Evolutionary conservation across 169 alveolate species (phyloP).

Genomic region (Babesia ovis): DNA sequence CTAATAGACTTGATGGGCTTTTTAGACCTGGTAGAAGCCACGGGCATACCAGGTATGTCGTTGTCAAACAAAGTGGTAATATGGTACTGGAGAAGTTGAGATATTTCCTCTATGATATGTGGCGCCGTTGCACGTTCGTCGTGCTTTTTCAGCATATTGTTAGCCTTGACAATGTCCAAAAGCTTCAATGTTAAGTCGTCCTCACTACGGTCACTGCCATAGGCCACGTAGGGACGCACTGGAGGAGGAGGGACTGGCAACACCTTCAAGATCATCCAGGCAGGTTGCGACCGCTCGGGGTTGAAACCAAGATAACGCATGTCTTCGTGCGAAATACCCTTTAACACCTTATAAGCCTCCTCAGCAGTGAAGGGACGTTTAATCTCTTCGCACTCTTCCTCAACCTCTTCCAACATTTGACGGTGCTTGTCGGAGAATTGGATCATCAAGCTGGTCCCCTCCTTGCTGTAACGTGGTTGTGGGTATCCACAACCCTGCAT

Average conservation of each 20-base stretch:
- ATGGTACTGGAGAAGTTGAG: slow-evolving; percentile 91
- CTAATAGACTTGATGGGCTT: slow-evolving; percentile 98
- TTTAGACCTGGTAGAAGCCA: slow-evolving; percentile 93
- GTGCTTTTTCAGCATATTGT: slow-evolving; percentile 85
- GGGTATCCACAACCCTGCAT: slow-evolving; percentile 88
- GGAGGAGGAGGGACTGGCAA: slow-evolving; percentile 99
- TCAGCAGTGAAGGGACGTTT: slow-evolving; percentile 84
- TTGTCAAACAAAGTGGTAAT: slow-evolving; percentile 96
- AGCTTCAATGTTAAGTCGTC: slow-evolving; percentile 97
- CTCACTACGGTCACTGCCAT: slow-evolving; percentile 92
- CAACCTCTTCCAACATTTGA: slow-evolving; percentile 77
- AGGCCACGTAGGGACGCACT: slow-evolving; percentile 96
- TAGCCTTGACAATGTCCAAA: slow-evolving; percentile 93
- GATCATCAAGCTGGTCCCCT: slow-evolving; percentile 86
- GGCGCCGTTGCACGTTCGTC: slow-evolving; percentile 89
- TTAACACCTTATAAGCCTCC: slow-evolving; percentile 87
- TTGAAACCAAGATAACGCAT: slow-evolving; percentile 92
- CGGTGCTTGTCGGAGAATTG: slow-evolving; percentile 78
- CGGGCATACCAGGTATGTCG: slow-evolving; percentile 95
- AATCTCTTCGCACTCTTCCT: slow-evolving; percentile 79
- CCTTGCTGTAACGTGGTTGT: slow-evolving; percentile 87
- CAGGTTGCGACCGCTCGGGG: slow-evolving; percentile 91
- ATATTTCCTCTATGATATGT: slow-evolving; percentile 90
- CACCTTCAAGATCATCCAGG: slow-evolving; percentile 92
- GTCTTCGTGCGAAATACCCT: slow-evolving; percentile 88